A percentile compares a stretch with the other conserved stretches of the same genome.
Evolutionary conservation across 1,284 basidiomycete genomes (phyloP).

Genomic region (Rhodofomes roseus): DNA sequence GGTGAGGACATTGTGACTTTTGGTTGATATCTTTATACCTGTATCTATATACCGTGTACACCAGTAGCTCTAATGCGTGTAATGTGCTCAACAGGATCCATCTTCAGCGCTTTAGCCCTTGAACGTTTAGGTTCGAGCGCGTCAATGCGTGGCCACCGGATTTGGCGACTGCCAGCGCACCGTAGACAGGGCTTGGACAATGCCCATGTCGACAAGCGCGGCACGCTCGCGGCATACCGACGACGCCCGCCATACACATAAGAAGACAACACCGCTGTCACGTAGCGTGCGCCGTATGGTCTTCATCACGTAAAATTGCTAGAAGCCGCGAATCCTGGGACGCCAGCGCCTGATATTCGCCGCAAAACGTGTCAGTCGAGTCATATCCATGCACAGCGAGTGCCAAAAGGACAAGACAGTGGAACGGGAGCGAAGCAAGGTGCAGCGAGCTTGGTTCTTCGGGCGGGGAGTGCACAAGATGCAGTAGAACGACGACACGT

Average conservation of each 20-base stretch:
- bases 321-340: neutral
- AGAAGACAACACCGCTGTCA: neutral
- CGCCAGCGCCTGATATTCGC: neutral
- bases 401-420: neutral
- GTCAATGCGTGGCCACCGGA: neutral
- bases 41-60: conserved; percentile 24
- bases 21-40: conserved; percentile 21
- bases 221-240: too few relatives aligned
- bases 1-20: neutral
- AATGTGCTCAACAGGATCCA: neutral
- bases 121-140: neutral
- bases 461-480: neutral
- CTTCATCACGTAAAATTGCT: neutral
- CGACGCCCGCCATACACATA: neutral
- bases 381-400: neutral
- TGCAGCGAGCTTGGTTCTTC: neutral
- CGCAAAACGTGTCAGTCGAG: neutral
- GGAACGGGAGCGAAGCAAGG: neutral
- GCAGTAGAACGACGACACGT: neutral
- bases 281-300: neutral
- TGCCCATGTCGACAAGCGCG: too few relatives aligned
- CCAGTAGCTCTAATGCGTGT: conserved; percentile 13
- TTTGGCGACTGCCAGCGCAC: neutral
- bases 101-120: neutral
- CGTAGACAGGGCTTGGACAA: too few relatives aligned